These are phyloP conservation scores for Boletus pseudo-olivaceus DNA, from an alignment of 768 basidiomycete genomes.

Conservation along the genomic window DNA sequence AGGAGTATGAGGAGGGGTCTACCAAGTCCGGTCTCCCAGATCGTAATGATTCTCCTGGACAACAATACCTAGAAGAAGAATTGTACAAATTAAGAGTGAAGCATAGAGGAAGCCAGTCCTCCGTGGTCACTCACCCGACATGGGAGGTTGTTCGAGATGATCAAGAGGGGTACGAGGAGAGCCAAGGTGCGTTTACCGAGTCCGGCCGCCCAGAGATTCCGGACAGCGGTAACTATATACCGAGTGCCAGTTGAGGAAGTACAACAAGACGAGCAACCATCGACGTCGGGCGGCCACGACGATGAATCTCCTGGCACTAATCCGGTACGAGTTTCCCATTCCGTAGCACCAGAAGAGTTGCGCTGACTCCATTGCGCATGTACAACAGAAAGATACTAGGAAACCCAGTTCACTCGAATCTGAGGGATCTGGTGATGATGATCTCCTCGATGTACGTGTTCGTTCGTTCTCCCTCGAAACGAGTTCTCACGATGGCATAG, in stretches of 20 bases:
- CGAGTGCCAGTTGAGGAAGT: too few relatives aligned
- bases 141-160: constrained; percentile 78
- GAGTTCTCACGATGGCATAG: not conserved
- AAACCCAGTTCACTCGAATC: not conserved
- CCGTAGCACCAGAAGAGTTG: too few relatives aligned
- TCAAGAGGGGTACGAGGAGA: constrained; percentile 49
- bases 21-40: too few relatives aligned
- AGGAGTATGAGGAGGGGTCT: too few relatives aligned
- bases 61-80: too few relatives aligned
- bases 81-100: constrained; percentile 48
- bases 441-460: not conserved
- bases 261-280: too few relatives aligned
- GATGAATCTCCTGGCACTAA: too few relatives aligned
- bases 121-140: constrained; percentile 61
- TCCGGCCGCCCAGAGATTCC: constrained; percentile 72
- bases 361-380: not conserved
- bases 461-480: not conserved
- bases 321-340: too few relatives aligned
- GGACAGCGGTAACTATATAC: constrained; percentile 52
- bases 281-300: too few relatives aligned
- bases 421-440: not conserved
- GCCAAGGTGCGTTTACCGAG: constrained; percentile 51
- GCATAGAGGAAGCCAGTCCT: constrained; percentile 60
- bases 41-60: too few relatives aligned
- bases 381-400: not conserved